Conservation (phyloP, 164 flowering plant species). For the Berberis thunbergii region DNA sequence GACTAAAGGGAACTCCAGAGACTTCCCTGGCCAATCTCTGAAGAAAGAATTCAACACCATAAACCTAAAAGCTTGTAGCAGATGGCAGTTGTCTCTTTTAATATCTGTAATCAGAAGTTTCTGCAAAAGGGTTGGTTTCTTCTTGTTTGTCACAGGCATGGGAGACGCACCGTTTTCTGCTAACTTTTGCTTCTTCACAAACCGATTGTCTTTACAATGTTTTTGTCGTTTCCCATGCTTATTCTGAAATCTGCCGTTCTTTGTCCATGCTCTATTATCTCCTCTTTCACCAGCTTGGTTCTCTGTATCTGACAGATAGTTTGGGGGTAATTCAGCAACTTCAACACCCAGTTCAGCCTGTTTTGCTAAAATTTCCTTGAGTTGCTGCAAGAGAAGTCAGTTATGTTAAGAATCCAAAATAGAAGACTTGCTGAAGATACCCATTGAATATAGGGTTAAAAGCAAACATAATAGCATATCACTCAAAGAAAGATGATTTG, state of each 20-base stretch:
- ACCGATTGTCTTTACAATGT: constrained; percentile 22
- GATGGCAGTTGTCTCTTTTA: constrained; percentile 48
- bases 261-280: constrained; percentile 13
- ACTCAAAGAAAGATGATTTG: not conserved
- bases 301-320: constrained; percentile 52
- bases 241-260: constrained; percentile 40
- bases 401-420: not conserved
- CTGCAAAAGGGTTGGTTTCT: constrained; percentile 61
- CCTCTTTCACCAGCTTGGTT: constrained; percentile 17
- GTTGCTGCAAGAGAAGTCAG: constrained; percentile 49
- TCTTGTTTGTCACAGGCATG: constrained; percentile 13
- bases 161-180: constrained; percentile 19
- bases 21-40: constrained; percentile 51
- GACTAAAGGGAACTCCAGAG: constrained; percentile 49
- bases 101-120: constrained; percentile 73
- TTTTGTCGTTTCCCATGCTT: constrained; percentile 36
- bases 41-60: constrained; percentile 67
- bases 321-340: constrained; percentile 79
- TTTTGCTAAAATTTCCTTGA: constrained; percentile 74
- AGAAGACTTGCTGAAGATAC: not conserved
- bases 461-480: not conserved
- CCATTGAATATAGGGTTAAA: not conserved
- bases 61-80: constrained; percentile 78
- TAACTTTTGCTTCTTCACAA: constrained; percentile 29
- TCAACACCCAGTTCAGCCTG: constrained; percentile 90